Percentiles rank a stretch among this genome's conserved stretches.
Conservation (phyloP, 2,329 filamentous ascomycete genomes). For the Calonectria hongkongensis region DNA sequence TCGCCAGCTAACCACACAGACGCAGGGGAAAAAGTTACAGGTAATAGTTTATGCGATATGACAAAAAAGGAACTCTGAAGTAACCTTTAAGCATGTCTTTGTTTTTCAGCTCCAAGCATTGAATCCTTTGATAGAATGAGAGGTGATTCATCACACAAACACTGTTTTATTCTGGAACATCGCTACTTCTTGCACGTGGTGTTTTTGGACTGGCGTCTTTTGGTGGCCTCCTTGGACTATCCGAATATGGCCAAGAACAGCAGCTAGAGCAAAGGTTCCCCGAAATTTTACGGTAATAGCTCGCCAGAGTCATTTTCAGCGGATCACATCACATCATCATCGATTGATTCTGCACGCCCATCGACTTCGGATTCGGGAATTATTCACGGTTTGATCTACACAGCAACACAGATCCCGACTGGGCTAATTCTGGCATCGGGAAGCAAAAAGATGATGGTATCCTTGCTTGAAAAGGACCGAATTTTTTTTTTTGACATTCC, state of each 20-base stretch:
- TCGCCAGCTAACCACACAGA: background rate
- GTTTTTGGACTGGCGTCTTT: background rate
- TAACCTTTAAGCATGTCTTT: background rate
- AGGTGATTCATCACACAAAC: constrained; percentile 9
- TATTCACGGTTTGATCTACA: background rate
- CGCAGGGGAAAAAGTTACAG: background rate
- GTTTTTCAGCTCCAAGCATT: background rate
- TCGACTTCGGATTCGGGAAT: background rate
- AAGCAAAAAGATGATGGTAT: background rate
- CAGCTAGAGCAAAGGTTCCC: background rate
- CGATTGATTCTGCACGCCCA: background rate
- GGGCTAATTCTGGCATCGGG: background rate
- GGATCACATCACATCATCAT: constrained; percentile 5
- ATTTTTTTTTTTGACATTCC: background rate
- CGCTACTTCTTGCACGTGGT: background rate
- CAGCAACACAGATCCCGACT: background rate
- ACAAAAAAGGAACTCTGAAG: background rate
- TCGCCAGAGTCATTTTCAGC: background rate
- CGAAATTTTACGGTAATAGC: constrained; percentile 1
- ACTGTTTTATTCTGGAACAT: background rate
- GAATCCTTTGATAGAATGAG: background rate
- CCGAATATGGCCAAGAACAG: background rate
- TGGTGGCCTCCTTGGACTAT: background rate
- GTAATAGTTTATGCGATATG: constrained; percentile 24
- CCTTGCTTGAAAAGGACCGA: constrained; percentile 6